Conservation (phyloP, 1,139 yeast species). For the Arxiozyma slooffiae region DNA sequence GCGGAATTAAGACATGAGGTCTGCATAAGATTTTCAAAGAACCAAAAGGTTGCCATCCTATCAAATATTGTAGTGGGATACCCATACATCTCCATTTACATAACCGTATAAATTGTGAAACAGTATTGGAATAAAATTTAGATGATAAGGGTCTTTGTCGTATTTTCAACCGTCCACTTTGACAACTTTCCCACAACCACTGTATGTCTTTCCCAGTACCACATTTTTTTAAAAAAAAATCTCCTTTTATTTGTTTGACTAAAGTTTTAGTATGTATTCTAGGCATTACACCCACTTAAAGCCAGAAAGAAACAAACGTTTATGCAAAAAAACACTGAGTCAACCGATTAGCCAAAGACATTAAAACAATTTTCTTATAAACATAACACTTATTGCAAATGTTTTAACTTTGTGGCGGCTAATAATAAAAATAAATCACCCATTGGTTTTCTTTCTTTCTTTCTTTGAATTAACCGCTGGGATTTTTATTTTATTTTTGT, state of each 20-base stretch:
- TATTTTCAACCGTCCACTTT: neutral
- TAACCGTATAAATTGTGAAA: conserved; percentile 13
- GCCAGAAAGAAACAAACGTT: too few species aligned
- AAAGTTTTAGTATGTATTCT: neutral
- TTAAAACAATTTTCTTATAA: too few species aligned
- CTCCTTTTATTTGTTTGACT: neutral
- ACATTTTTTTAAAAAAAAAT: too few species aligned
- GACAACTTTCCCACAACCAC: conserved; percentile 1
- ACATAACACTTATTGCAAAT: too few species aligned
- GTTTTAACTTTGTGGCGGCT: neutral
- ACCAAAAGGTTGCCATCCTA: conserved; percentile 86
- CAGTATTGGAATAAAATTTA: neutral
- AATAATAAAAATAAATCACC: too few species aligned
- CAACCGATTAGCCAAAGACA: too few species aligned
- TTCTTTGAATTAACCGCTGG: too few species aligned
- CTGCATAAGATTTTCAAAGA: conserved; percentile 48
- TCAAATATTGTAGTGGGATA: conserved; percentile 72
- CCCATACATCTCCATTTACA: conserved; percentile 36
- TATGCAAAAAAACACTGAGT: too few species aligned
- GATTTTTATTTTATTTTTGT: too few species aligned
- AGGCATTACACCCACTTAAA: neutral
- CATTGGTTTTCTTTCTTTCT: too few species aligned
- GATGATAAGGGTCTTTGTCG: conserved; percentile 15
- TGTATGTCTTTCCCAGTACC: neutral
- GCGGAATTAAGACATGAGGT: conserved; percentile 68